Conservation (phyloP, 2,329 filamentous ascomycete species). For the Chrysoporthe deuterocubensis region DNA sequence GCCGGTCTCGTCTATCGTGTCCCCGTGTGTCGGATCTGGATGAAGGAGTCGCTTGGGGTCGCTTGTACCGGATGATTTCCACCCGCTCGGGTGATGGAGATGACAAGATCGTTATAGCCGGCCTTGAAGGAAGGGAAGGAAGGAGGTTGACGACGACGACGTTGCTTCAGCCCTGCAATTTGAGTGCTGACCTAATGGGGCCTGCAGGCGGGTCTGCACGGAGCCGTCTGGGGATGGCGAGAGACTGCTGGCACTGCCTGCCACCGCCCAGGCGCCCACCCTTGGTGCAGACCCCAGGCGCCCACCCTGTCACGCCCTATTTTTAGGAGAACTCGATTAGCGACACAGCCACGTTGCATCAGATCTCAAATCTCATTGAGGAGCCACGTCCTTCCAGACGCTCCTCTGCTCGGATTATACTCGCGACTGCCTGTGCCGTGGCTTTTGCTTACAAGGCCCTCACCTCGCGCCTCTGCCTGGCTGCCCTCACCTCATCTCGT, state of each 20-base stretch:
- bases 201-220: background rate
- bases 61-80: background rate
- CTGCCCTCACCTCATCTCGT: background rate
- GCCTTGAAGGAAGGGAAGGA: background rate
- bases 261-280: background rate
- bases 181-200: slow-evolving; percentile 9
- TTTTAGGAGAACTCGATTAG: slow-evolving; percentile 4
- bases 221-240: background rate
- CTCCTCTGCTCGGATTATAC: background rate
- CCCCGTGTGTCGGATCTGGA: background rate
- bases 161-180: slow-evolving; percentile 13
- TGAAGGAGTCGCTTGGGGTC: background rate
- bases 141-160: background rate
- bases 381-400: background rate
- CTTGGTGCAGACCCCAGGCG: background rate
- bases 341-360: slow-evolving; percentile 7
- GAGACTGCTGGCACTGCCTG: background rate
- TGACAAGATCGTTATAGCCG: background rate
- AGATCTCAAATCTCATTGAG: slow-evolving; percentile 5
- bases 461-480: background rate
- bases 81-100: background rate
- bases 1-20: slow-evolving; percentile 1
- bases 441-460: slow-evolving; percentile 2
- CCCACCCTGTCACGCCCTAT: background rate
- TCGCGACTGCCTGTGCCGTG: background rate